These are phyloP conservation scores for Fomitopsis betulina DNA, from an alignment of 1,284 basidiomycete genomes.

Conservation along the genomic window DNA sequence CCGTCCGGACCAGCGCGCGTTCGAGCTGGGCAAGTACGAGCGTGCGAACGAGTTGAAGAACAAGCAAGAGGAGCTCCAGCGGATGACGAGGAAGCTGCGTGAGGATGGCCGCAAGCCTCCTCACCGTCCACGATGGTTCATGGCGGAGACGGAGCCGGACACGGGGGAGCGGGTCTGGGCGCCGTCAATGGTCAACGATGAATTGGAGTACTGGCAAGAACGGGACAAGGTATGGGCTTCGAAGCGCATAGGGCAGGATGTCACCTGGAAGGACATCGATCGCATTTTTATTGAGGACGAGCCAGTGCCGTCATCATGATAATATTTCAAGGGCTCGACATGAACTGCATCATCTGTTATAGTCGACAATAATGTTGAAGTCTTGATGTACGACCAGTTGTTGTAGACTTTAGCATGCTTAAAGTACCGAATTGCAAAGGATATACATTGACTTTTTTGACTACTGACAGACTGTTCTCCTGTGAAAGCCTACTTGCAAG, in stretches of 20 bases:
- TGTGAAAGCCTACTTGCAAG: too few relatives aligned
- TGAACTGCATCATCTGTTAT: too few relatives aligned
- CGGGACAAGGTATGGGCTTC: conserved; percentile 63
- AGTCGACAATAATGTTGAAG: too few relatives aligned
- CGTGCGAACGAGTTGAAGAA: conserved; percentile 86
- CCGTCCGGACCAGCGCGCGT: conserved; percentile 93
- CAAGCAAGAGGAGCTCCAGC: conserved; percentile 86
- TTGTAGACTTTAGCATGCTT: too few relatives aligned
- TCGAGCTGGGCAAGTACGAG: conserved; percentile 90
- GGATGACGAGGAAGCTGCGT: conserved; percentile 70
- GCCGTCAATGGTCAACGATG: conserved; percentile 51
- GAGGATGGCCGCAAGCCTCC: conserved; percentile 73
- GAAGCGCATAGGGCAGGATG: conserved; percentile 26
- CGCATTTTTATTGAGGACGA: conserved; percentile 74
- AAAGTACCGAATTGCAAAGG: too few relatives aligned
- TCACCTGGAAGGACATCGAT: conserved; percentile 69
- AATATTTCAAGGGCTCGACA: too few relatives aligned
- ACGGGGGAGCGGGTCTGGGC: conserved; percentile 85
- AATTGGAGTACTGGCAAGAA: conserved; percentile 82
- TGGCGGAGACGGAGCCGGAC: conserved; percentile 73
- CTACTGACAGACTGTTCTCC: too few relatives aligned
- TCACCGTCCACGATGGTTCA: conserved; percentile 86
- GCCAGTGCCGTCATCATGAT: conserved; percentile 7
- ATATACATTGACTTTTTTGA: too few relatives aligned
- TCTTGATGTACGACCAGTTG: too few relatives aligned